Percentiles rank a stretch among this genome's conserved stretches.
phyloP scores from a whole-genome alignment of 352 stramenopile genomes.

The Phytophthora pistaciae region DNA sequence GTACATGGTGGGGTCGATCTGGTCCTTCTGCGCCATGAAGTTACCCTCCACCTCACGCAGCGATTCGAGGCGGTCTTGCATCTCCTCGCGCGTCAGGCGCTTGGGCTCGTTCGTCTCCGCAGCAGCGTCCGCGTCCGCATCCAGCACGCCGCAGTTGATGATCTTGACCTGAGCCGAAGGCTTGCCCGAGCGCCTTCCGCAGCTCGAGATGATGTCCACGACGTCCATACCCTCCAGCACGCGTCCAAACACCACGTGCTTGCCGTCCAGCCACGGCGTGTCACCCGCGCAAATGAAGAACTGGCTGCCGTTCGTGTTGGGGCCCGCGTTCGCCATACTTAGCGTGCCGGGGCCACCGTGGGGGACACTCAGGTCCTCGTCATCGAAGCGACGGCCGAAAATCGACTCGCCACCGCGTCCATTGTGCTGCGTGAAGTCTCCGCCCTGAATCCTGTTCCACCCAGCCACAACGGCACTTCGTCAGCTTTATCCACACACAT shows the following conservation, averaged over 20 bases:
- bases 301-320: conserved; percentile 94
- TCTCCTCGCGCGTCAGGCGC: conserved; percentile 59
- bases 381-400: conserved; percentile 93
- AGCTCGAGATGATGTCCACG: conserved; percentile 91
- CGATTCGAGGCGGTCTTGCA: conserved; percentile 69
- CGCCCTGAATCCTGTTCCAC: conserved; percentile 88
- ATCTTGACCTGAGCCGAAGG: conserved; percentile 92
- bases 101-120: conserved; percentile 30
- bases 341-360: conserved; percentile 80
- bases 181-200: conserved; percentile 86
- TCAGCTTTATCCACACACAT: not conserved
- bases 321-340: conserved; percentile 91
- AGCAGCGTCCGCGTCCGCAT: conserved; percentile 20
- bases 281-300: conserved; percentile 97
- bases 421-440: conserved; percentile 95
- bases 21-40: conserved; percentile 60
- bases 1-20: conserved; percentile 74
- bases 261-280: conserved; percentile 97
- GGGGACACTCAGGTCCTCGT: conserved; percentile 90
- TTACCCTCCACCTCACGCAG: conserved; percentile 73
- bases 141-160: conserved; percentile 84
- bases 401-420: conserved; percentile 96
- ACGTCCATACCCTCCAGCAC: conserved; percentile 92
- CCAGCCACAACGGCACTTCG: not conserved
- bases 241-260: conserved; percentile 97